Evolutionary conservation across 2,329 filamentous ascomycete species (phyloP).

Genomic region (Microcera coccophila): DNA sequence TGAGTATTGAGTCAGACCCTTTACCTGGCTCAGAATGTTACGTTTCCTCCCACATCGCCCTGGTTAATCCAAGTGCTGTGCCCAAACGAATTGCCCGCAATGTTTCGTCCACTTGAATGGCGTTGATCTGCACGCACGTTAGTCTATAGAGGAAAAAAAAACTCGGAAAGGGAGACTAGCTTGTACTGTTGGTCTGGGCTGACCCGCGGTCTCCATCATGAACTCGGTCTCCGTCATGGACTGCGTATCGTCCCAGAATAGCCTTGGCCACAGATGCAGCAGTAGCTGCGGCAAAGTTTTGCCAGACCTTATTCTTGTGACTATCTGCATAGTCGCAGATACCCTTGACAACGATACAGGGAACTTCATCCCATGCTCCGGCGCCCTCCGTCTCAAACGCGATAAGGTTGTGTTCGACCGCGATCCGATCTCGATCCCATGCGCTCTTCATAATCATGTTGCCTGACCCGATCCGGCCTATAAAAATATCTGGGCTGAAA

Average conservation of each 20-base stretch:
- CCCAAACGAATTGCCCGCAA: not conserved
- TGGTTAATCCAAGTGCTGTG: not conserved
- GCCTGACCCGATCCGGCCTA: conserved; percentile 37
- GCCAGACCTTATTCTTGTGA: conserved; percentile 30
- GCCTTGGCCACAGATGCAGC: conserved; percentile 44
- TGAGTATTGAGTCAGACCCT: not conserved
- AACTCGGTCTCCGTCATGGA: not conserved
- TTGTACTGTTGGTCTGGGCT: not conserved
- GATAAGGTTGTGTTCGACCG: conserved; percentile 16
- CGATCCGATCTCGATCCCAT: conserved; percentile 32
- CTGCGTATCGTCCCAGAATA: not conserved
- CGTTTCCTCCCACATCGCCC: not conserved
- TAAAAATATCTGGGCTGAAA: conserved; percentile 22
- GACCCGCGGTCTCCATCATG: too few species aligned
- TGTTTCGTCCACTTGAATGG: not conserved
- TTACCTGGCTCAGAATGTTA: not conserved
- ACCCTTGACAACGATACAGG: conserved; percentile 38
- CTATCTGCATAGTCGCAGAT: conserved; percentile 33
- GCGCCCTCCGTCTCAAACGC: conserved; percentile 34
- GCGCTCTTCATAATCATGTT: conserved; percentile 37
- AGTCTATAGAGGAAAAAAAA: not conserved
- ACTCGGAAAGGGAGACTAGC: not conserved
- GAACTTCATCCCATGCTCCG: conserved; percentile 30
- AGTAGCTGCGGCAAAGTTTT: conserved; percentile 36
- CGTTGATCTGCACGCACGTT: not conserved